Conservation (phyloP, 73 alveolate species). For the Halteria grandinella region DNA sequence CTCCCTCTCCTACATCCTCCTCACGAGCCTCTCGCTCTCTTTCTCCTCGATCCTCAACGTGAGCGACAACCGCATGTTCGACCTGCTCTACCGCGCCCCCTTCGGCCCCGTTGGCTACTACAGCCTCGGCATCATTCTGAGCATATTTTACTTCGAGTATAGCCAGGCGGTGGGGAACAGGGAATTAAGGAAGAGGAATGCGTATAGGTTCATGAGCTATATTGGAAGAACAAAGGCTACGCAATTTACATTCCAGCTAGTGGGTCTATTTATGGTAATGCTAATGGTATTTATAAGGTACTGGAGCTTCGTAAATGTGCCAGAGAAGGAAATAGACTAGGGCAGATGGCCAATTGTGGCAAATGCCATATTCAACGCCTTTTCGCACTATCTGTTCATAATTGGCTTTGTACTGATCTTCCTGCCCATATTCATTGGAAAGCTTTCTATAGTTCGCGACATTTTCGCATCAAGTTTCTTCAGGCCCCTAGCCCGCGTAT, state of each 20-base stretch:
- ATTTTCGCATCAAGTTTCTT: conserved; percentile 38
- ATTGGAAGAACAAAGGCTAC: conserved; percentile 12
- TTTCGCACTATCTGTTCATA: conserved; percentile 25
- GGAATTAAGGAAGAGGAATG: conserved; percentile 8
- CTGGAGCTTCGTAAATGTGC: conserved; percentile 20
- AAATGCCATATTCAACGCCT: conserved; percentile 23
- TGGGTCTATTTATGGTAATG: background rate
- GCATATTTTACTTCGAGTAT: conserved; percentile 39
- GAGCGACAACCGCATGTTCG: conserved; percentile 6
- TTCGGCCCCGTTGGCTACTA: conserved; percentile 44
- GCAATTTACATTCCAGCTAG: background rate
- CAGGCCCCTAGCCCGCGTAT: conserved; percentile 33
- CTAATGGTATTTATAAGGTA: conserved; percentile 11
- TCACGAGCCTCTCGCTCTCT: background rate
- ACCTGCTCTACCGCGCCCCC: conserved; percentile 23
- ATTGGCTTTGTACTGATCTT: background rate
- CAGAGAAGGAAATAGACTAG: background rate
- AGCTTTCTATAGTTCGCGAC: conserved; percentile 28
- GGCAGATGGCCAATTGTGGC: conserved; percentile 40
- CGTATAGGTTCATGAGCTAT: background rate
- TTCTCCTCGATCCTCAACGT: background rate
- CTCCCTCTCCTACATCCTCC: conserved; percentile 6
- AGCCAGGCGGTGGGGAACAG: conserved; percentile 6
- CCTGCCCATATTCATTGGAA: conserved; percentile 35
- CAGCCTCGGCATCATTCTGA: conserved; percentile 8